These are phyloP conservation scores for Heterobasidion annosum DNA, from an alignment of 1,284 basidiomycete genomes.

Conservation along the genomic window DNA sequence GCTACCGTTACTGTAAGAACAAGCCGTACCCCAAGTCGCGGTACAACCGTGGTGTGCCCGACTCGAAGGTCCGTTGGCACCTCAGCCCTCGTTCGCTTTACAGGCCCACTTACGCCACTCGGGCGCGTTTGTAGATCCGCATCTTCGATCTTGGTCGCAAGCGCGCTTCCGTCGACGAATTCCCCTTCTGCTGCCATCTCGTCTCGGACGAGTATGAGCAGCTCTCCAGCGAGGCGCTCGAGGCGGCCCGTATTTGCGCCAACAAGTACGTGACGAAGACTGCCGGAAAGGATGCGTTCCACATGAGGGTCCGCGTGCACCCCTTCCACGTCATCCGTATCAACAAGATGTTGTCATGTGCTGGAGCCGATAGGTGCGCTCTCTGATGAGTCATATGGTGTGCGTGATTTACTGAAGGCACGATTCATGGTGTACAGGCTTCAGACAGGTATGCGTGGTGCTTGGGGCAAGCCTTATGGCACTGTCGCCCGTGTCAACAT, in stretches of 20 bases:
- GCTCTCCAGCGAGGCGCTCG: constrained; percentile 91
- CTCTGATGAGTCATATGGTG: background rate
- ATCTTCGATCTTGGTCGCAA: constrained; percentile 95
- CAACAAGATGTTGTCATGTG: constrained; percentile 99
- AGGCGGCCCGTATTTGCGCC: constrained; percentile 98
- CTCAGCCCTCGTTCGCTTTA: background rate
- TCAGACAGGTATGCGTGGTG: constrained; percentile 99
- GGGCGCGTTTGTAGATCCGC: constrained; percentile 50
- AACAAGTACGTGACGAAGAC: constrained; percentile 99
- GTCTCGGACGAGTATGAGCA: constrained; percentile 99
- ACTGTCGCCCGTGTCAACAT: constrained; percentile 94
- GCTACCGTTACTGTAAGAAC: constrained; percentile 98
- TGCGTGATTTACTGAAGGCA: background rate
- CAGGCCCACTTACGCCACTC: no score
- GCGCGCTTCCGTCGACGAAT: constrained; percentile 93
- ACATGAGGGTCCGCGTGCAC: constrained; percentile 94
- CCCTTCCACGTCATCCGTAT: constrained; percentile 99
- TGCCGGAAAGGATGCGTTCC: constrained; percentile 98
- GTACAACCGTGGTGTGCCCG: constrained; percentile 98
- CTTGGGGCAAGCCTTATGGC: constrained; percentile 99
- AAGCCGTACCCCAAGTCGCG: constrained; percentile 93
- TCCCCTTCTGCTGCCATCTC: constrained; percentile 93
- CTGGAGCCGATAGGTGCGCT: constrained; percentile 88
- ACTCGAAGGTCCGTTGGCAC: constrained; percentile 59
- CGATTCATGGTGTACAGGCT: constrained; percentile 40